phyloP scores from a whole-genome alignment of 495 filamentous ascomycete genomes.

The Pseudoneurospora amorphoporcata region DNA sequence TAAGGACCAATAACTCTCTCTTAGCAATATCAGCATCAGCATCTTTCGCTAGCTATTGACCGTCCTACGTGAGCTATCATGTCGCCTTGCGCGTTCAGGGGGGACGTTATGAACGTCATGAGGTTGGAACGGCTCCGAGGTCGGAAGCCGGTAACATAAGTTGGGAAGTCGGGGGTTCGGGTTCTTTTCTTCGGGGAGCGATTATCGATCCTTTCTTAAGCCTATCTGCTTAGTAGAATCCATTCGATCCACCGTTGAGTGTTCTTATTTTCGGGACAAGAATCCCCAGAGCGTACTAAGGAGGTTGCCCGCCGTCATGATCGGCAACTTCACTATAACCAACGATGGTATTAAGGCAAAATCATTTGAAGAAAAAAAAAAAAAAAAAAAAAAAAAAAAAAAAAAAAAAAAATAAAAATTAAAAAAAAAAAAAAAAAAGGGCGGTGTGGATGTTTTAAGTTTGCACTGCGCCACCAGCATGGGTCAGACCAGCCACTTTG shows the following conservation, averaged over 20 bases:
- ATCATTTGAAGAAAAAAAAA: too few relatives aligned
- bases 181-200: neutral
- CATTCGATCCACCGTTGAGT: neutral
- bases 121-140: neutral
- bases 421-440: too few relatives aligned
- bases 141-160: neutral
- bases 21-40: neutral
- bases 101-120: neutral
- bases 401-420: neutral
- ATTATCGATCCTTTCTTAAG: neutral
- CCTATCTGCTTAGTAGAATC: neutral
- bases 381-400: too few relatives aligned
- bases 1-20: neutral
- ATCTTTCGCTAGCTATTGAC: neutral
- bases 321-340: neutral
- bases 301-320: neutral
- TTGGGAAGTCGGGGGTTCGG: neutral
- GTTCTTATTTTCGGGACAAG: neutral
- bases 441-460: too few relatives aligned
- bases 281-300: neutral
- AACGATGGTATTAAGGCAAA: neutral
- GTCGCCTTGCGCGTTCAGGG: neutral
- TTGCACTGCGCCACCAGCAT: too few relatives aligned
- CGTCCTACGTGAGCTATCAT: neutral
- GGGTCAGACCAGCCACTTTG: too few relatives aligned